A percentile compares a stretch with the other conserved stretches of the same genome.
These are phyloP conservation scores for Suhomyces pyralidae DNA, from an alignment of 805 yeast species.

Conservation along the genomic window DNA sequence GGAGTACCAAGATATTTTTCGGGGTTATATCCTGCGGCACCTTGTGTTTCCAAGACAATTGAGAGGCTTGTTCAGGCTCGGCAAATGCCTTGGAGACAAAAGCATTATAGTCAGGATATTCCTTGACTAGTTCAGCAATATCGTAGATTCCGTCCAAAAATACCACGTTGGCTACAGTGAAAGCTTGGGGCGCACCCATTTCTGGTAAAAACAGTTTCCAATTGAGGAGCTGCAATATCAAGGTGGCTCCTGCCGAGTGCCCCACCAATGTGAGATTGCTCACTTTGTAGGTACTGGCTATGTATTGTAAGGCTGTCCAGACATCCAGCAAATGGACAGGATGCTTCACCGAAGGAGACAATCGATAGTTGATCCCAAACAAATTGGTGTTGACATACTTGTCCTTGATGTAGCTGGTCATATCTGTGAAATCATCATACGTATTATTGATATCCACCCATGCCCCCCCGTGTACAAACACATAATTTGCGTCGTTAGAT, in stretches of 20 bases:
- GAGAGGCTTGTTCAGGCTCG: constrained; percentile 22
- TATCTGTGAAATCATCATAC: constrained; percentile 46
- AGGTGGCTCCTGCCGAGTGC: constrained; percentile 80
- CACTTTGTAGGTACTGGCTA: constrained; percentile 15
- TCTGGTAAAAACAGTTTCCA: not conserved
- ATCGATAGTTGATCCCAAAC: constrained; percentile 54
- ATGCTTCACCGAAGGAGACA: constrained; percentile 59
- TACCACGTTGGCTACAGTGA: not conserved
- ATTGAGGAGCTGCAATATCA: constrained; percentile 52
- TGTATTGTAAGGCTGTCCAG: constrained; percentile 35
- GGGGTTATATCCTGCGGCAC: constrained; percentile 4
- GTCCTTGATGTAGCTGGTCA: constrained; percentile 16
- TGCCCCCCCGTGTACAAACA: constrained; percentile 85
- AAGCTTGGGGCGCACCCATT: not conserved
- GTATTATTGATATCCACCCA: constrained; percentile 76
- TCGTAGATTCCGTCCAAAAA: constrained; percentile 72
- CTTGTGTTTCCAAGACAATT: constrained; percentile 12
- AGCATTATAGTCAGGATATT: constrained; percentile 55
- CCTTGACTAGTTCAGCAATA: constrained; percentile 46
- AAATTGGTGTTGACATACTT: constrained; percentile 13
- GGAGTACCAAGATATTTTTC: constrained; percentile 42
- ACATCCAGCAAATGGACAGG: constrained; percentile 65
- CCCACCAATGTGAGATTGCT: constrained; percentile 45
- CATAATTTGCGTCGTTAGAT: constrained; percentile 26
- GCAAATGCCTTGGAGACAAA: constrained; percentile 62